These are phyloP conservation scores for Arabis hirsuta DNA, from an alignment of 345 rosid species.

Conservation along the genomic window DNA sequence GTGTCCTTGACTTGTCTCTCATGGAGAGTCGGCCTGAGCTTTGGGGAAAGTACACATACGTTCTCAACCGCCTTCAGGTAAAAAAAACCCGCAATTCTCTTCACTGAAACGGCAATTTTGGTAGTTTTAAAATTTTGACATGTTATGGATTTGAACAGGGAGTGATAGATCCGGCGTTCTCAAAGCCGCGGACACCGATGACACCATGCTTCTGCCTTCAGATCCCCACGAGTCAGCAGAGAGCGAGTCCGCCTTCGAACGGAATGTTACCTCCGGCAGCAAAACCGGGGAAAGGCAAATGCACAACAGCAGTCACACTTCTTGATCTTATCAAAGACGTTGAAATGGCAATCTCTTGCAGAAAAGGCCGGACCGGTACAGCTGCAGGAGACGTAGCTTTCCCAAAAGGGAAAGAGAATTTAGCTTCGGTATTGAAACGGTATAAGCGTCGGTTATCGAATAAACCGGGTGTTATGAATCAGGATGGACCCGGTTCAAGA, in stretches of 20 bases:
- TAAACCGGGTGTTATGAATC: slow-evolving; percentile 48
- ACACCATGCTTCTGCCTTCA: slow-evolving; percentile 89
- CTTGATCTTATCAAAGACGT: slow-evolving; percentile 89
- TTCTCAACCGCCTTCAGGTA: slow-evolving; percentile 98
- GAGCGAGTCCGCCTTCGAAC: slow-evolving; percentile 60
- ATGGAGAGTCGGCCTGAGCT: slow-evolving; percentile 98
- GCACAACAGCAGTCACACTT: slow-evolving; percentile 68
- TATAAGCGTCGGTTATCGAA: slow-evolving; percentile 82
- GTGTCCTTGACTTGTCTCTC: slow-evolving; percentile 82
- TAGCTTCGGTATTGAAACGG: slow-evolving; percentile 96
- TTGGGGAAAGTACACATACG: slow-evolving; percentile 98
- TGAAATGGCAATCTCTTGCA: slow-evolving; percentile 80
- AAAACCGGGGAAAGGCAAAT: slow-evolving; percentile 77
- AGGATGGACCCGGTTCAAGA: slow-evolving; percentile 54
- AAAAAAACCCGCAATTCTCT: not conserved
- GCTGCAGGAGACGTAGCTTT: slow-evolving; percentile 99
- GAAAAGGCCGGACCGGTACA: slow-evolving; percentile 93
- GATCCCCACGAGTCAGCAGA: slow-evolving; percentile 55
- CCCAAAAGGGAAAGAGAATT: slow-evolving; percentile 91
- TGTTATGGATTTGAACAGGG: slow-evolving; percentile 58
- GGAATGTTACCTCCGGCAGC: slow-evolving; percentile 77
- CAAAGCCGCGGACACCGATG: slow-evolving; percentile 72
- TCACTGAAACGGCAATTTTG: not conserved
- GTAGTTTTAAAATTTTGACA: slow-evolving; percentile 26
- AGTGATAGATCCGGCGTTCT: slow-evolving; percentile 79